phyloP scores from a whole-genome alignment of 306 rosid species.

The Trifolium pratense region DNA sequence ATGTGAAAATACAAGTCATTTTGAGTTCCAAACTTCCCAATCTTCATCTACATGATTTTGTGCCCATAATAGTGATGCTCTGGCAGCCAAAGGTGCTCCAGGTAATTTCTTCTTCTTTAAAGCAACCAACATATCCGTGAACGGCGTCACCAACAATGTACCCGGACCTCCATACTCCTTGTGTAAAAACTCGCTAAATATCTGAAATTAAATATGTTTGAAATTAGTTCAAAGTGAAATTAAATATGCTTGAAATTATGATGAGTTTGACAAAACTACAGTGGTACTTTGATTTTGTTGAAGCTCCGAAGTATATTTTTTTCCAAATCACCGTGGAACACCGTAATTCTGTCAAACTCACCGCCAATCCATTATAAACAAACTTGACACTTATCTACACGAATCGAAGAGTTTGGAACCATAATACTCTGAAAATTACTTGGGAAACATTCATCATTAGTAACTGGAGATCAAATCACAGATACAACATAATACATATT shows the following conservation, averaged over 20 bases:
- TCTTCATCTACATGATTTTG: conserved; percentile 69
- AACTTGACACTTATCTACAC: no score
- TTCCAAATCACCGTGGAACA: neutral
- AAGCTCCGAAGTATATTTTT: neutral
- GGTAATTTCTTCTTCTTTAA: conserved; percentile 44
- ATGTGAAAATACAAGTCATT: conserved; percentile 43
- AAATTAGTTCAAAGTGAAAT: conserved; percentile 39
- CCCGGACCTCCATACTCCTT: conserved; percentile 79
- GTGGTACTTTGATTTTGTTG: neutral
- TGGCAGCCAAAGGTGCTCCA: conserved; percentile 59
- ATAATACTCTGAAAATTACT: no score
- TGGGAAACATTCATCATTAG: conserved; percentile 6
- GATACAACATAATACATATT: neutral
- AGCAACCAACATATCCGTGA: conserved; percentile 56
- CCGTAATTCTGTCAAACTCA: neutral
- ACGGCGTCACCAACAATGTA: conserved; percentile 81
- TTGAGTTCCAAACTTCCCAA: conserved; percentile 73
- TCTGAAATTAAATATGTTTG: conserved; percentile 48
- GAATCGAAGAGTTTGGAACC: no score
- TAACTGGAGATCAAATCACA: conserved; percentile 8
- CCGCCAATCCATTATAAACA: no score
- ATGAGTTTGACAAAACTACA: neutral
- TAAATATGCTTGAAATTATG: conserved; percentile 7
- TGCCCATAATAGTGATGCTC: conserved; percentile 75
- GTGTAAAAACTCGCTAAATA: conserved; percentile 63